Conservation (phyloP, 768 basidiomycete genomes). For the Boletus vermiculosoides region DNA sequence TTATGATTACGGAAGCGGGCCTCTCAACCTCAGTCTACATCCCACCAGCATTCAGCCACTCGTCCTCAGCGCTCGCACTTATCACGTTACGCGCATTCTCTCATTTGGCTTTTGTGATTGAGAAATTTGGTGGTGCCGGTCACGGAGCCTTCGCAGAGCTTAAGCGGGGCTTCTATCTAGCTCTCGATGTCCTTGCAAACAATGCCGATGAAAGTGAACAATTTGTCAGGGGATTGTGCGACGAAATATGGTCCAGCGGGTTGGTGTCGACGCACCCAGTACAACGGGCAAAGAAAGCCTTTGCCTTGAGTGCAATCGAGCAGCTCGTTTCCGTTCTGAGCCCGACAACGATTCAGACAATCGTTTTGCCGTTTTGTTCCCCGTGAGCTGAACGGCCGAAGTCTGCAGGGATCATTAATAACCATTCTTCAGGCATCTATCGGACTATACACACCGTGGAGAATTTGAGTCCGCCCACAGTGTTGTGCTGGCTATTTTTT, state of each 20-base stretch:
- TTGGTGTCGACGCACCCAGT: slow-evolving; percentile 26
- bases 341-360: slow-evolving; percentile 49
- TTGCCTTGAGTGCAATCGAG: slow-evolving; percentile 71
- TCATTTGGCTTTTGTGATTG: slow-evolving; percentile 72
- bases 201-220: slow-evolving; percentile 37
- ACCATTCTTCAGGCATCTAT: slow-evolving; percentile 50
- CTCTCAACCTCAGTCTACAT: slow-evolving; percentile 56
- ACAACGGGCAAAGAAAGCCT: slow-evolving; percentile 48
- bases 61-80: slow-evolving; percentile 51
- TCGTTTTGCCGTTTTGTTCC: slow-evolving; percentile 59
- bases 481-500: slow-evolving; percentile 72
- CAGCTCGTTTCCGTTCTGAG: slow-evolving; percentile 68
- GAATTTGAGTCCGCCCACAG: slow-evolving; percentile 89
- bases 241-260: slow-evolving; percentile 25
- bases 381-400: slow-evolving; percentile 49
- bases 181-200: slow-evolving; percentile 66
- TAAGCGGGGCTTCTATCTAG: slow-evolving; percentile 71
- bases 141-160: slow-evolving; percentile 66
- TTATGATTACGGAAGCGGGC: slow-evolving; percentile 67
- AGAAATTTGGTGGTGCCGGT: slow-evolving; percentile 69
- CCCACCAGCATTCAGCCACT: slow-evolving; percentile 37
- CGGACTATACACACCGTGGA: slow-evolving; percentile 58
- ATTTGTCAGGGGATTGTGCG: slow-evolving; percentile 39
- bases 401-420: background rate
- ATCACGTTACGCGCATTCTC: slow-evolving; percentile 56